Conservation (phyloP, 345 rosid species). For the Raphanus sativus region DNA sequence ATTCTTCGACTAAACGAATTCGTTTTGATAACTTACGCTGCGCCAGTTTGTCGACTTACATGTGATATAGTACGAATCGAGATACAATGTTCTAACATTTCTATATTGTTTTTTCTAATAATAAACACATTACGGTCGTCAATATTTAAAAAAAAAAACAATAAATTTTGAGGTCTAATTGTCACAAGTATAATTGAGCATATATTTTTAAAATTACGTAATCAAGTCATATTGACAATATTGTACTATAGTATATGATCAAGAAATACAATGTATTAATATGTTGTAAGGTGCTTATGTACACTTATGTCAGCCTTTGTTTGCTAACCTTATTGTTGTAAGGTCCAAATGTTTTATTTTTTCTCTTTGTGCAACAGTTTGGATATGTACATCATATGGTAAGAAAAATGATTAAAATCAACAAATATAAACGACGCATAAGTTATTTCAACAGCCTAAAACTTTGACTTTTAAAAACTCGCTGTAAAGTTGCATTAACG, state of each 20-base stretch:
- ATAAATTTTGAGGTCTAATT: background rate
- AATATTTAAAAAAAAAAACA: background rate
- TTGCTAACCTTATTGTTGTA: background rate
- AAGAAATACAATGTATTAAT: background rate
- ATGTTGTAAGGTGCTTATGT: background rate
- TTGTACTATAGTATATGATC: background rate
- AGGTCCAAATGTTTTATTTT: background rate
- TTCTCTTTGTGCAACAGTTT: background rate
- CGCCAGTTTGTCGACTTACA: background rate
- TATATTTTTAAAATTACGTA: background rate
- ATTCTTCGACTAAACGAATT: too few species aligned
- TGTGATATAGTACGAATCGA: background rate
- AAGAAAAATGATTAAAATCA: background rate
- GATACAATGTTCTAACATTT: background rate
- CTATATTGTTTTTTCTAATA: background rate
- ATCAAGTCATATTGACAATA: background rate
- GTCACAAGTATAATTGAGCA: background rate
- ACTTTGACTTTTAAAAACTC: background rate
- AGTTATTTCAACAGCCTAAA: background rate
- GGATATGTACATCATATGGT: background rate
- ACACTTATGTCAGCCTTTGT: background rate
- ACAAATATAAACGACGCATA: background rate
- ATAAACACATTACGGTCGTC: background rate
- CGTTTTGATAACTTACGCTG: too few species aligned
- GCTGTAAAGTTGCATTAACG: slow-evolving; percentile 18